phyloP scores from a whole-genome alignment of 345 rosid species.

The Linum trigynum region DNA sequence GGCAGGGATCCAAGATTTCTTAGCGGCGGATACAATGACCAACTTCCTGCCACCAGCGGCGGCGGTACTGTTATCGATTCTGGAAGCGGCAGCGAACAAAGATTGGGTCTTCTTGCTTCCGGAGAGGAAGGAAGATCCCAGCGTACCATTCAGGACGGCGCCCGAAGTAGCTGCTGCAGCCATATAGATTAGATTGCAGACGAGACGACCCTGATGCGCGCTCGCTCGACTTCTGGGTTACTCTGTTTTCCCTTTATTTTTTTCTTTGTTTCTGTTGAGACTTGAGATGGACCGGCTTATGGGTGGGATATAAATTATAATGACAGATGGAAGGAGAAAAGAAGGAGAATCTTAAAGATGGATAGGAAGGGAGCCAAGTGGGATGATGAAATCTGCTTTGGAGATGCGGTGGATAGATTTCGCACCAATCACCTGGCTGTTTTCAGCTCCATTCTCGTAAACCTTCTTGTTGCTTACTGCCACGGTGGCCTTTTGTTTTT shows the following conservation, averaged over 20 bases:
- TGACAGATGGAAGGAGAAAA: background rate
- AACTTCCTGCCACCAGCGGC: constrained; percentile 27
- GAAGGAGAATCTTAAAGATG: constrained; percentile 22
- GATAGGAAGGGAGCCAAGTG: constrained; percentile 33
- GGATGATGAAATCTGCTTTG: constrained; percentile 51
- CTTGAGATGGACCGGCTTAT: background rate
- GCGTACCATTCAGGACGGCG: constrained; percentile 56
- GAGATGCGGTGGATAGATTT: constrained; percentile 51
- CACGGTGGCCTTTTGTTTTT: background rate
- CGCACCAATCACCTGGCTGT: constrained; percentile 45
- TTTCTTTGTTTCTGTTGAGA: background rate
- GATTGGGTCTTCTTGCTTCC: constrained; percentile 39
- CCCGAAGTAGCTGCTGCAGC: constrained; percentile 59
- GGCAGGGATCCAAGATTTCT: constrained; percentile 93
- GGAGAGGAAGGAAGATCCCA: constrained; percentile 67
- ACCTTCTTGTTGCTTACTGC: background rate
- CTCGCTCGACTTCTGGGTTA: background rate
- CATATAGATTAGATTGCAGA: background rate
- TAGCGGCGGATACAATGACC: constrained; percentile 40
- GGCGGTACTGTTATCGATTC: constrained; percentile 12
- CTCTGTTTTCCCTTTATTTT: background rate
- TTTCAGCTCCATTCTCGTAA: constrained; percentile 41
- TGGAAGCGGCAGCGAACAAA: constrained; percentile 15
- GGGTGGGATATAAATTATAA: background rate
- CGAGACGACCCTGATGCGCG: background rate